A percentile compares a stretch with the other conserved stretches of the same genome.
These are phyloP conservation scores for Sporothrix luriei DNA, from an alignment of 2,329 filamentous ascomycete genomes.

Conservation along the genomic window DNA sequence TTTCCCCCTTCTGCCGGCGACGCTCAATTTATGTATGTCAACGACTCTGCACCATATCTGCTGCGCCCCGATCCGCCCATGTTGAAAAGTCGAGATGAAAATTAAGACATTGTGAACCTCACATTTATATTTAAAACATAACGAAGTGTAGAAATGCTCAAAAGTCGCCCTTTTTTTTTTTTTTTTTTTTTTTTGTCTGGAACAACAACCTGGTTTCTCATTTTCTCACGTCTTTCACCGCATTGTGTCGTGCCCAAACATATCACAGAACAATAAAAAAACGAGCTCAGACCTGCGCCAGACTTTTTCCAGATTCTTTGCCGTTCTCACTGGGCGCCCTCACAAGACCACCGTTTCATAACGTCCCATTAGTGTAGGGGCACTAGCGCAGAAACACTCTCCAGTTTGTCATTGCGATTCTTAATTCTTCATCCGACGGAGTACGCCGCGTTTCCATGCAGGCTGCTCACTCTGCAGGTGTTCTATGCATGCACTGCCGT, in stretches of 20 bases:
- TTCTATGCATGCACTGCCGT: constrained; percentile 18
- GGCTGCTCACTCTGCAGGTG: neutral
- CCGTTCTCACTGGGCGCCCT: neutral
- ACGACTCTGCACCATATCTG: neutral
- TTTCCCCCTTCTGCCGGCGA: too few species aligned
- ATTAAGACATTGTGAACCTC: neutral
- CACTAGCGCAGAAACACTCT: neutral
- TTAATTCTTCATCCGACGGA: neutral
- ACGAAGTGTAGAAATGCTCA: neutral
- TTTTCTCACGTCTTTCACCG: constrained; percentile 2
- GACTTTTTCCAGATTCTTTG: neutral
- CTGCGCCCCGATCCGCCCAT: constrained; percentile 30
- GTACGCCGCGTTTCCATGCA: constrained; percentile 2
- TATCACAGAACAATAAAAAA: neutral
- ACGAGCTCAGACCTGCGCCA: neutral
- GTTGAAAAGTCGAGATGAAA: constrained; percentile 22
- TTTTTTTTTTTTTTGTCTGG: too few species aligned
- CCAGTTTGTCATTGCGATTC: too few species aligned
- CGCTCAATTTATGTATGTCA: too few species aligned
- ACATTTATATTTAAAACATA: constrained; percentile 25
- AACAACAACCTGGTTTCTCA: neutral
- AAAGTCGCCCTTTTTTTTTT: too few species aligned
- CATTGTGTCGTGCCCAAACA: neutral
- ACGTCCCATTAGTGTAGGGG: neutral
- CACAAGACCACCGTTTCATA: constrained; percentile 17